Conservation (phyloP, 1,284 basidiomycete species). For the Apiotrichum gamsii region DNA sequence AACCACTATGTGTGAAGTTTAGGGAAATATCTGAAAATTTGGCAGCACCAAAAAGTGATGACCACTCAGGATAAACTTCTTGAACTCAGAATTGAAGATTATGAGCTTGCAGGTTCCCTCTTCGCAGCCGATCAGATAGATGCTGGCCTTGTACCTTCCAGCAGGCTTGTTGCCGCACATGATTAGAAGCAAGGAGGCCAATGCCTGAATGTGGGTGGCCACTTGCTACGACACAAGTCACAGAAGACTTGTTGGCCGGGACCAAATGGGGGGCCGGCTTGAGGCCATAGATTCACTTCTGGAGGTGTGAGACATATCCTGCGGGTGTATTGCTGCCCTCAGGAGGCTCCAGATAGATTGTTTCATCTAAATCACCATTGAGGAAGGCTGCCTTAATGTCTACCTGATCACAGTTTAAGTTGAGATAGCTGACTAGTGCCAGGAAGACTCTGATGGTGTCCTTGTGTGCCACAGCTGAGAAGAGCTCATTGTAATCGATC, state of each 20-base stretch:
- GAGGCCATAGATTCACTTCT: slow-evolving; percentile 27
- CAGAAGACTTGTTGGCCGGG: slow-evolving; percentile 7
- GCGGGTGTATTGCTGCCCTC: slow-evolving; percentile 17
- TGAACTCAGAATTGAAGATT: slow-evolving; percentile 17
- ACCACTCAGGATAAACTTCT: slow-evolving; percentile 21
- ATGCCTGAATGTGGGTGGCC: background rate
- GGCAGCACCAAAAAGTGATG: no score
- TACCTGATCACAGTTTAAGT: slow-evolving; percentile 26
- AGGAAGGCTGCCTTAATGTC: slow-evolving; percentile 20
- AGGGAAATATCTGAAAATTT: no score
- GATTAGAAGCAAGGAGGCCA: background rate
- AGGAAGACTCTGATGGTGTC: slow-evolving; percentile 22
- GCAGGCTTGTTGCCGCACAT: background rate
- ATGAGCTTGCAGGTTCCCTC: slow-evolving; percentile 5
- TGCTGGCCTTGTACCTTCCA: slow-evolving; percentile 25
- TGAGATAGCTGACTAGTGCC: slow-evolving; percentile 18
- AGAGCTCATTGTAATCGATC: slow-evolving; percentile 21
- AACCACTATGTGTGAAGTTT: no score
- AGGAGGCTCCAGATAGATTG: slow-evolving; percentile 17
- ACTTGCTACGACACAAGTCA: background rate
- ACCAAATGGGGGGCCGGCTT: slow-evolving; percentile 25
- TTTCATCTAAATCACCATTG: slow-evolving; percentile 15
- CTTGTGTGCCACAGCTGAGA: slow-evolving; percentile 23
- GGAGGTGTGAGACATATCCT: slow-evolving; percentile 10
- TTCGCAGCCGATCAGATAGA: slow-evolving; percentile 24